A percentile compares a stretch with the other conserved stretches of the same genome.
These are phyloP conservation scores for Leccinum rimulosum DNA, from an alignment of 768 basidiomycete genomes.

Conservation along the genomic window DNA sequence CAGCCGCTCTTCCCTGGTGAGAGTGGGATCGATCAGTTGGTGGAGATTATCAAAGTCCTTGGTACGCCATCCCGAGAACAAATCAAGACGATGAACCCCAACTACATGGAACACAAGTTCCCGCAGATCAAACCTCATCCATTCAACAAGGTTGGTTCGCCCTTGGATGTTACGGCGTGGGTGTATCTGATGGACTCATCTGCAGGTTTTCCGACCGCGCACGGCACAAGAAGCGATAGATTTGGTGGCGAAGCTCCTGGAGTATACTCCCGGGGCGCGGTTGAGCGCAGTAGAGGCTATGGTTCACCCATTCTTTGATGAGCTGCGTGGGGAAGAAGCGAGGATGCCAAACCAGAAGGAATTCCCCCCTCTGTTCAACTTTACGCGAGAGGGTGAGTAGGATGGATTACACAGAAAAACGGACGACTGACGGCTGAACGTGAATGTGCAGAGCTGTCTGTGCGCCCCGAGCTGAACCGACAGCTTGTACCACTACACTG, in stretches of 20 bases:
- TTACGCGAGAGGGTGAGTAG: conserved; percentile 87
- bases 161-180: conserved; percentile 1
- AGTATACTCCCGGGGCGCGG: conserved; percentile 96
- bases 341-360: conserved; percentile 97
- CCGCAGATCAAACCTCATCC: conserved; percentile 99
- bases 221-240: conserved; percentile 96
- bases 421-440: conserved; percentile 4
- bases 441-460: conserved; percentile 75
- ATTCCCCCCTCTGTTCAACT: conserved; percentile 92
- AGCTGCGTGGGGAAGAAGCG: conserved; percentile 84
- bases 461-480: conserved; percentile 91
- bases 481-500: conserved; percentile 88
- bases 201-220: conserved; percentile 94
- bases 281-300: conserved; percentile 88
- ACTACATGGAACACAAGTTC: conserved; percentile 99
- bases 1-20: conserved; percentile 99
- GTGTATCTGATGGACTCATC: conserved; percentile 12
- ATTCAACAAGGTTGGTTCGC: conserved; percentile 77
- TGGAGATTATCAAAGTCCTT: conserved; percentile 99
- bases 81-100: conserved; percentile 99
- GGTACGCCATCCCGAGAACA: conserved; percentile 98
- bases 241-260: conserved; percentile 89
- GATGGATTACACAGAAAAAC: neutral
- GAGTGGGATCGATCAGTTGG: conserved; percentile 97
- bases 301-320: conserved; percentile 97